Percentiles rank a stretch among this genome's conserved stretches.
Conservation (phyloP, 2,329 filamentous ascomycete species). For the Neonectria punicea region DNA sequence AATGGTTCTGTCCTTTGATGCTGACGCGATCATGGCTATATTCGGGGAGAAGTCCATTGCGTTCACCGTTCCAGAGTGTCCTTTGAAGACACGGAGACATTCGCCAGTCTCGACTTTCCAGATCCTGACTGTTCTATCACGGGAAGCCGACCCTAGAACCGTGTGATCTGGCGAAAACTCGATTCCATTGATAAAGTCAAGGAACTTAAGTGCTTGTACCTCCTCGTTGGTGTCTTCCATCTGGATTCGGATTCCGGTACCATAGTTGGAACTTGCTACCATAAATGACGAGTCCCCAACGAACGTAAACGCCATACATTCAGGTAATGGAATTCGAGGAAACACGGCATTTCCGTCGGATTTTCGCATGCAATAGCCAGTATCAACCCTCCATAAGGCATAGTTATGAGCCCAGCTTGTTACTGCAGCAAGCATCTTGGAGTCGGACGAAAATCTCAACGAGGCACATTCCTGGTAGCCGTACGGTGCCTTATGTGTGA, state of each 20-base stretch:
- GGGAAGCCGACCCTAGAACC: neutral
- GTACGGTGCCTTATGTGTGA: neutral
- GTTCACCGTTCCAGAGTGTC: neutral
- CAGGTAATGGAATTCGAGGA: rapidly evolving
- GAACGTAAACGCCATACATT: neutral
- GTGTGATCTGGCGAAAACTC: neutral
- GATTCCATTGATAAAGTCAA: neutral
- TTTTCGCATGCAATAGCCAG: neutral
- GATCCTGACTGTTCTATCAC: neutral
- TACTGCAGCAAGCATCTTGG: neutral
- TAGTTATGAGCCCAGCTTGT: neutral
- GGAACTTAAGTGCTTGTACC: neutral
- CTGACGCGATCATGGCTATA: neutral
- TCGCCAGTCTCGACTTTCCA: conserved; percentile 1
- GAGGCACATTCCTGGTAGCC: neutral
- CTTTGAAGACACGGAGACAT: neutral
- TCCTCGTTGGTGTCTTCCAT: neutral
- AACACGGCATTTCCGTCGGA: neutral
- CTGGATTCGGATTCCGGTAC: neutral
- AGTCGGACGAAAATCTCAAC: neutral
- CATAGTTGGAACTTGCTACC: neutral
- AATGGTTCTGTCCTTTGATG: neutral
- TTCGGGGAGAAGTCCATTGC: neutral
- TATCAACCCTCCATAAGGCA: neutral
- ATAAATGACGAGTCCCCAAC: neutral